Percentiles rank a stretch among this genome's conserved stretches.
Conservation (phyloP, 441 rosid genomes). For the Rhodomyrtus psidioides region DNA sequence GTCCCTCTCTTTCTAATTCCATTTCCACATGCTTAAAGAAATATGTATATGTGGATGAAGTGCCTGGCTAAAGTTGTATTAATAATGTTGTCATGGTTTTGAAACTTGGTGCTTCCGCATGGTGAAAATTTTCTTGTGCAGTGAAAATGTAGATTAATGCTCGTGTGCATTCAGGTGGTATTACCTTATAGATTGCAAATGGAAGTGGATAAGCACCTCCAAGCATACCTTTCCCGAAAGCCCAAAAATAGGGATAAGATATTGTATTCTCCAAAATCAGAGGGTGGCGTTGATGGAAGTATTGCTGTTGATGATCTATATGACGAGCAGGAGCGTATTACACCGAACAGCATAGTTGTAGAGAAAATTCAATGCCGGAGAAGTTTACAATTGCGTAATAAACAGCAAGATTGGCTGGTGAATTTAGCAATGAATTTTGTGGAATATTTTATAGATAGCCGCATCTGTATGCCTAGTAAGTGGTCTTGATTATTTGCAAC, state of each 20-base stretch:
- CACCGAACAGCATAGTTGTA: constrained; percentile 35
- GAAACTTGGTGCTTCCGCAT: background rate
- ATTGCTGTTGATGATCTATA: constrained; percentile 10
- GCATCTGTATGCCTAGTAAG: background rate
- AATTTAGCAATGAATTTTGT: constrained; percentile 1
- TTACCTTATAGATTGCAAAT: constrained; percentile 67
- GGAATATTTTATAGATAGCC: background rate
- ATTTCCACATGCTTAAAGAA: background rate
- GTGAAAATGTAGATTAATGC: constrained; percentile 2
- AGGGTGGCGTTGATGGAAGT: constrained; percentile 24
- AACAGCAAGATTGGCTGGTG: constrained; percentile 89
- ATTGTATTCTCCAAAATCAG: constrained; percentile 19
- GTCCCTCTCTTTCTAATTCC: background rate
- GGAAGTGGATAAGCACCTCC: constrained; percentile 62
- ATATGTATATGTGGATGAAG: background rate
- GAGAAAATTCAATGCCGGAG: constrained; percentile 55
- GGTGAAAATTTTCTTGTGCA: constrained; percentile 1
- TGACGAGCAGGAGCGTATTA: constrained; percentile 27
- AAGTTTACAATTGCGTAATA: constrained; percentile 60
- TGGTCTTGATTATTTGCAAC: background rate
- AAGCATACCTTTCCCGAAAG: constrained; percentile 54
- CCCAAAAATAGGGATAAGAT: constrained; percentile 14
- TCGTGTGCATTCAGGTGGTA: constrained; percentile 41
- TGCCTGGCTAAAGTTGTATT: background rate
- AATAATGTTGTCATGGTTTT: background rate